Percentiles rank a stretch among this genome's conserved stretches.
phyloP scores from a whole-genome alignment of 164 flowering plant genomes.

The Annona cherimola region DNA sequence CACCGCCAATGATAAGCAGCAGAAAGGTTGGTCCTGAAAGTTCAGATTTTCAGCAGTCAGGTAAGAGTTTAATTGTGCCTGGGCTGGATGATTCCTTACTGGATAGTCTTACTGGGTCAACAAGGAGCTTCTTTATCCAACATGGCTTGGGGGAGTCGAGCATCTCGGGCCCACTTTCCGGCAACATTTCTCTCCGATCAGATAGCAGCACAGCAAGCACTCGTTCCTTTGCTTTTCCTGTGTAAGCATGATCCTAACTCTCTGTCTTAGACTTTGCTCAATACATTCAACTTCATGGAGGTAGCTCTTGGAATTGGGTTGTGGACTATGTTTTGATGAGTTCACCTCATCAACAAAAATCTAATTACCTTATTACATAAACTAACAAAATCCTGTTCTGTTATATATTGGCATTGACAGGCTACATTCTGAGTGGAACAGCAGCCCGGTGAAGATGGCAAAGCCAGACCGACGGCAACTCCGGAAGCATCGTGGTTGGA shows the following conservation, averaged over 20 bases:
- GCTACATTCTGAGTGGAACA: constrained; percentile 66
- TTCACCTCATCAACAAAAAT: no score
- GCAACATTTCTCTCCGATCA: constrained; percentile 43
- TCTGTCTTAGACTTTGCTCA: background rate
- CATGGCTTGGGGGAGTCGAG: constrained; percentile 40
- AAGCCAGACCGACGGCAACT: constrained; percentile 54
- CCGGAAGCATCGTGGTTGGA: constrained; percentile 60
- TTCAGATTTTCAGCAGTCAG: constrained; percentile 14
- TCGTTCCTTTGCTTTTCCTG: constrained; percentile 58
- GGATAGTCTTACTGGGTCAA: constrained; percentile 21
- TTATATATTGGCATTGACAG: constrained; percentile 17
- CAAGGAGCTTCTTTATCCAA: constrained; percentile 26
- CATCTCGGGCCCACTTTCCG: constrained; percentile 46
- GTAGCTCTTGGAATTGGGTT: no score
- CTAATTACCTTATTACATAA: no score
- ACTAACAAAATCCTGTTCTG: background rate
- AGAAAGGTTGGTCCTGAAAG: constrained; percentile 18
- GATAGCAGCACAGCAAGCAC: constrained; percentile 54
- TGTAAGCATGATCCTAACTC: constrained; percentile 25
- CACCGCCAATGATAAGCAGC: constrained; percentile 13
- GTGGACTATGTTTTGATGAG: no score
- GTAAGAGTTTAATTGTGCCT: constrained; percentile 13
- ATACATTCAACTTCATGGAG: background rate
- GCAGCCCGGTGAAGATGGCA: constrained; percentile 91
- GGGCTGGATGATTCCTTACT: constrained; percentile 26